These are phyloP conservation scores for Thraustotheca clavata DNA, from an alignment of 352 stramenopile genomes.

Conservation along the genomic window DNA sequence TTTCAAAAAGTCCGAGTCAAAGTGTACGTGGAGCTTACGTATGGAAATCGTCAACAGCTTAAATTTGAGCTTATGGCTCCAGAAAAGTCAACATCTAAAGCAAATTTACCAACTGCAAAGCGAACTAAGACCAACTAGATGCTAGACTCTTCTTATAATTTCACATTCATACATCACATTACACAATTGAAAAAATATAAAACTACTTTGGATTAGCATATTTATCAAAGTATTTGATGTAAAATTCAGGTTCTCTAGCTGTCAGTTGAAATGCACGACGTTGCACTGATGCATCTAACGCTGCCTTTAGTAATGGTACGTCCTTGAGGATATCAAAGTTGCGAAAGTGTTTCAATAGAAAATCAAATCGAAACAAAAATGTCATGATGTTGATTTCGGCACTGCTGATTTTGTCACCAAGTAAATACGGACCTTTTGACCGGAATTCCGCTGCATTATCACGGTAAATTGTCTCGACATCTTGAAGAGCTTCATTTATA, in stretches of 20 bases:
- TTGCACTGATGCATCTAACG: not conserved
- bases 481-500: not conserved
- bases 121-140: not conserved
- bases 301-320: not conserved
- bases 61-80: slow-evolving; percentile 55
- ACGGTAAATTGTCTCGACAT: slow-evolving; percentile 12
- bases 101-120: not conserved
- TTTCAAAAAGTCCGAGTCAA: slow-evolving; percentile 74
- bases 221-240: too few species aligned
- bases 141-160: not conserved
- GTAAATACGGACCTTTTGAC: slow-evolving; percentile 10
- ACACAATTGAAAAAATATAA: slow-evolving; percentile 6
- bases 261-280: not conserved
- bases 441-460: not conserved
- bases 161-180: not conserved
- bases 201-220: not conserved
- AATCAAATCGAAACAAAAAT: slow-evolving; percentile 8
- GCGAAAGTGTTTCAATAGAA: slow-evolving; percentile 1
- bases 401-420: slow-evolving; percentile 2
- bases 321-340: not conserved
- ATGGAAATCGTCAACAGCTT: slow-evolving; percentile 74
- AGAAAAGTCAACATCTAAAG: not conserved
- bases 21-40: slow-evolving; percentile 65
- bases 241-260: not conserved
- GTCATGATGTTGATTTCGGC: slow-evolving; percentile 10